Evolutionary conservation across 495 filamentous ascomycete genomes (phyloP).

Genomic region (Trypethelium eluteriae): DNA sequence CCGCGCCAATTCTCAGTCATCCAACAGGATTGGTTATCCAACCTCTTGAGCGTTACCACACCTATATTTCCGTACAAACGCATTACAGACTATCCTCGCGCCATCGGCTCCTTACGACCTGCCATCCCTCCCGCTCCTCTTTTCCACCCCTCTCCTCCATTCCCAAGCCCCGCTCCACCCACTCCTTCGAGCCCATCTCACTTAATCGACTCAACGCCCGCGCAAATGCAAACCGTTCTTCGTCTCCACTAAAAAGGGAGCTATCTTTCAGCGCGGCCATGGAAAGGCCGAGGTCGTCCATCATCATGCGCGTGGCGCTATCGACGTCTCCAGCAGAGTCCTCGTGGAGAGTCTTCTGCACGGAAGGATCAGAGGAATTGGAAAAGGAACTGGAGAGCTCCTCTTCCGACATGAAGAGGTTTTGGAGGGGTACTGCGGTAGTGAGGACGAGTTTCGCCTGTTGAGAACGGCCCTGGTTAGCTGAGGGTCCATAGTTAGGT

Average conservation of each 20-base stretch:
- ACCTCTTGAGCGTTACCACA: no score
- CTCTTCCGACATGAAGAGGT: conserved; percentile 78
- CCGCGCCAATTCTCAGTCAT: not conserved
- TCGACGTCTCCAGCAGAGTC: conserved; percentile 52
- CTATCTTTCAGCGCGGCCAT: conserved; percentile 78
- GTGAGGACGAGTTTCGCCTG: conserved; percentile 93
- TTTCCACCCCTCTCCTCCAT: conserved; percentile 37
- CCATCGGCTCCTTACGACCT: conserved; percentile 36
- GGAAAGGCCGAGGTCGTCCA: conserved; percentile 88
- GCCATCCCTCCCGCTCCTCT: conserved; percentile 38
- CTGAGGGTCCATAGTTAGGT: conserved; percentile 37
- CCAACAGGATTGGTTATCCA: not conserved
- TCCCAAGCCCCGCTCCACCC: conserved; percentile 80
- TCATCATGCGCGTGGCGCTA: conserved; percentile 77
- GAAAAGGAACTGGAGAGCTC: conserved; percentile 57
- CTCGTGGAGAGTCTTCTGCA: conserved; percentile 25
- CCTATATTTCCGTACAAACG: not conserved
- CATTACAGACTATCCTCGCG: conserved; percentile 35
- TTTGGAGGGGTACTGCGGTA: conserved; percentile 68
- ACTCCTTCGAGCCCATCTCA: conserved; percentile 91
- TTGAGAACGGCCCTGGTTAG: conserved; percentile 24
- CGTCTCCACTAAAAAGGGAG: conserved; percentile 85
- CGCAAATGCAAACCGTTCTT: conserved; percentile 94
- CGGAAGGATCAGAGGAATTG: conserved; percentile 20
- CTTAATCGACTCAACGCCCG: conserved; percentile 73